Evolutionary conservation across 2,329 filamentous ascomycete genomes (phyloP), one percentile per base, ranked within the genome.

Genomic region (Fusarium pseudocircinatum): DNA sequence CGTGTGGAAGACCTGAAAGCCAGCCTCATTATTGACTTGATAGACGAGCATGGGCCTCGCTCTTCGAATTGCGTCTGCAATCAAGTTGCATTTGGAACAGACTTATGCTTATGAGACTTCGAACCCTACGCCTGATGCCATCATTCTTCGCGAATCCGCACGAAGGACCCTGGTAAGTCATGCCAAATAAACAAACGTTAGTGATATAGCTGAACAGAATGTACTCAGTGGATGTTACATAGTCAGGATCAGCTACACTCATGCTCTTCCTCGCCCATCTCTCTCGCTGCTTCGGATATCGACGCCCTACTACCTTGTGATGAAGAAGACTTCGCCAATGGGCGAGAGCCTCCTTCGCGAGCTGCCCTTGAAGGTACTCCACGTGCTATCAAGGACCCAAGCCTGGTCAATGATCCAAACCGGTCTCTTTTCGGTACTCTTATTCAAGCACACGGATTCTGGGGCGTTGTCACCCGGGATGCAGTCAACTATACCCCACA

Each of bases 161-260:
- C 83, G 88, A 30, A 84, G 88, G 40, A 90, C 88, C 32, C 77
- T 89, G 78, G 87, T 88, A 80, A 76, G 85, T 80, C 56, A 39
- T 18, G 20, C 18, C 13, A 34, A 28, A 15, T 24, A 54, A 57
- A 32, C 13, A 42, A 26, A 34, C 6, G 22, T n/a, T n/a, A 57
- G 36, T 20, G 22, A n/a, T 34, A 22, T 65, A 53, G 57, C 56
- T 71, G 44, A 72, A 43, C 32, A 52, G 22, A 59, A 30, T 26
- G 36, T 34, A 28, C 15, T 10, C 14, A 88, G 86, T 90, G 88
- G 88, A 89, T 89, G 87, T 76, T 90, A 39, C 86, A 89, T 75
- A 89, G 85, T 71, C 88, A 90, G 74, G 88, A 90, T 69, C 88
- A 88, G 70, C 81, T 90, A 30, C 86, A 89, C 69, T 88, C 87